Percentiles rank a stretch among this genome's conserved stretches.
phyloP scores from a whole-genome alignment of 2,329 filamentous ascomycete genomes.

The Sarocladium brachiariae region DNA sequence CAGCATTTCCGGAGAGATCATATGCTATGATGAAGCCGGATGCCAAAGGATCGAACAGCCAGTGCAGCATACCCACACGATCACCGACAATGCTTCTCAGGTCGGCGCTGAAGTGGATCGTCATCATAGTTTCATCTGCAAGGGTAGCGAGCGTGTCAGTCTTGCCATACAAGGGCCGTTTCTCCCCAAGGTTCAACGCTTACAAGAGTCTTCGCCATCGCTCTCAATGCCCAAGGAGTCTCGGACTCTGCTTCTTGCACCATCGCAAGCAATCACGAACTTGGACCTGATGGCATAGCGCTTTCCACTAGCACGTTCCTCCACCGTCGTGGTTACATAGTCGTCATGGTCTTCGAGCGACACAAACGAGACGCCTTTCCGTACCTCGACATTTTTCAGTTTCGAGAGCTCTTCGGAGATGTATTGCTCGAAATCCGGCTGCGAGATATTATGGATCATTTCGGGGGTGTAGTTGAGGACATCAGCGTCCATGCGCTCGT shows the following conservation, averaged over 20 bases:
- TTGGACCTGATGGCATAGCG: constrained; percentile 21
- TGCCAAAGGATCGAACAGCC: constrained; percentile 34
- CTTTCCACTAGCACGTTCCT: constrained; percentile 19
- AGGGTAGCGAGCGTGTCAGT: no score
- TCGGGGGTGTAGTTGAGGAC: constrained; percentile 12
- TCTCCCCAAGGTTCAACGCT: no score
- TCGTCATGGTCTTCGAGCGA: constrained; percentile 24
- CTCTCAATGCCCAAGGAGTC: constrained; percentile 25
- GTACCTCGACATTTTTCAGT: constrained; percentile 22
- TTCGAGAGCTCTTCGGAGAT: constrained; percentile 16
- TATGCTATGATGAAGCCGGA: constrained; percentile 38
- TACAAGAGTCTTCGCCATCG: constrained; percentile 36
- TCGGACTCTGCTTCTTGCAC: constrained; percentile 26
- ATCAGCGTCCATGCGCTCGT: constrained; percentile 12
- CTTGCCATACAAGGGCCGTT: no score
- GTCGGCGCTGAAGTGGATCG: constrained; percentile 36
- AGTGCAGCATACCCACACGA: constrained; percentile 36
- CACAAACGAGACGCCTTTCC: constrained; percentile 26
- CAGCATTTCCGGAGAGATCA: constrained; percentile 32
- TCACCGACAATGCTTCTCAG: constrained; percentile 29
- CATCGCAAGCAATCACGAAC: constrained; percentile 30
- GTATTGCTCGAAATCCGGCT: constrained; percentile 29
- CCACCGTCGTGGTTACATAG: constrained; percentile 21
- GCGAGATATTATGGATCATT: constrained; percentile 37
- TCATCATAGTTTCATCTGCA: constrained; percentile 38